Conservation (phyloP, 352 stramenopile species). For the Phytopythium mirpurense region DNA sequence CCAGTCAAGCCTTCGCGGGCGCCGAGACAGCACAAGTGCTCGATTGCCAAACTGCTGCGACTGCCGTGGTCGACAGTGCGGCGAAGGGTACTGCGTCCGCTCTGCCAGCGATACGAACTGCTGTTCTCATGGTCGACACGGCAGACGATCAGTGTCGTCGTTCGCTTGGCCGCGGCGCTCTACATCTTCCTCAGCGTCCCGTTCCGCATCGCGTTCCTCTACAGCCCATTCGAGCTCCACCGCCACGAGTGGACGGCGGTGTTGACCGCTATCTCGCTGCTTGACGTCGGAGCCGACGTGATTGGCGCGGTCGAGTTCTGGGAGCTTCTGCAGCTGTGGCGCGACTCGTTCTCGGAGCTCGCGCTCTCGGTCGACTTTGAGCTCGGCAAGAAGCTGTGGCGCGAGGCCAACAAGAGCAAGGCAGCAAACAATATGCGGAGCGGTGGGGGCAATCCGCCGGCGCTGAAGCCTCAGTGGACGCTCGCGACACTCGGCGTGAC, state of each 20-base stretch:
- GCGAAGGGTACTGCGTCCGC: slow-evolving; percentile 9
- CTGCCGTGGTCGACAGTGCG: neutral
- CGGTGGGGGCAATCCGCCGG: slow-evolving; percentile 4
- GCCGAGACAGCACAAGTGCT: neutral
- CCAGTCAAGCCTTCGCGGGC: neutral
- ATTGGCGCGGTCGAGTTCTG: slow-evolving; percentile 42
- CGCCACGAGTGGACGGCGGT: slow-evolving; percentile 30
- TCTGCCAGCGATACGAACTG: slow-evolving; percentile 23
- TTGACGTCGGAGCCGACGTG: slow-evolving; percentile 38
- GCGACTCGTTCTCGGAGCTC: slow-evolving; percentile 29
- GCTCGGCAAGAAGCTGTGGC: slow-evolving; percentile 43
- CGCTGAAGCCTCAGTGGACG: slow-evolving; percentile 34
- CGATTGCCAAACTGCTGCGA: neutral
- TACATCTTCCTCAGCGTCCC: slow-evolving; percentile 49
- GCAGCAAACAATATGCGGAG: slow-evolving; percentile 25
- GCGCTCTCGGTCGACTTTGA: slow-evolving; percentile 34
- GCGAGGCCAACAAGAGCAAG: slow-evolving; percentile 19
- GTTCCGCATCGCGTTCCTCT: slow-evolving; percentile 57
- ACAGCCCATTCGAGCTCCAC: slow-evolving; percentile 25
- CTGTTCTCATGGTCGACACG: slow-evolving; percentile 38
- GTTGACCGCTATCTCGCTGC: slow-evolving; percentile 28
- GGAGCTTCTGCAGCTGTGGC: slow-evolving; percentile 33
- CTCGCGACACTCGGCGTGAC: slow-evolving; percentile 28
- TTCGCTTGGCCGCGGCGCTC: slow-evolving; percentile 20
- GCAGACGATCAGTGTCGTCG: slow-evolving; percentile 22